Evolutionary conservation across 169 alveolate genomes (phyloP), one percentile per base, ranked within the genome.

Genomic region (Plasmodium gaboni): DNA sequence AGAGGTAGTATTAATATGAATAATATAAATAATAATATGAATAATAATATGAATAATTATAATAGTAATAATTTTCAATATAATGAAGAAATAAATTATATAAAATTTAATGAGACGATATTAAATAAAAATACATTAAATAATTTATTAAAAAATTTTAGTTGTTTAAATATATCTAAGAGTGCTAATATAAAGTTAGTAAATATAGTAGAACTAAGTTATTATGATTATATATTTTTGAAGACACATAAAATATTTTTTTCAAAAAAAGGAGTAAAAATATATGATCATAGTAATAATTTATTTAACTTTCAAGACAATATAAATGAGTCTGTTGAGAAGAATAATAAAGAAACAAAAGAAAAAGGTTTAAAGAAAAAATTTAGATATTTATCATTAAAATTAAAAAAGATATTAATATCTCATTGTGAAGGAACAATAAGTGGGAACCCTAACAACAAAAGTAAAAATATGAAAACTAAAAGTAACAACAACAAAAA

Each of bases 221-320:
- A 78, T 70, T 78, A 78, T 70, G 89, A 78, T 10, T 78, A 78
- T 53, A 50, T 78, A 15, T 78, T 78, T 59, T 24, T 78, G 17
- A 78, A 78, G 22, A 78, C 17, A 22, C 89, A 78, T 60, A 78
- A 64, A 51, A 50, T 78, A 24, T 78, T 78, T 65, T 78, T 48
- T 44, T 78, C 89, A 0, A 78, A 53, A 57, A 65, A 70, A 15
- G 89, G 89, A 1, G 89, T 78, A 6, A 78, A 65, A 59, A 78
- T 78, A 50, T 78, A 26, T 44, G 89, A 78, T 24, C 13, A 8
- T n/a, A 48, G 78, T 32, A 78, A 78, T 17, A 78, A 78, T 7
- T 9, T 67, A 44, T 78, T 63, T 32, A 57, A 38, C 5, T 10
- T 70, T 12, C 44, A 17, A 15, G 26, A 53, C 5, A 15, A 6